Base-by-base conservation (phyloP, 352 stramenopile species). In the Phytophthora syringae region DNA sequence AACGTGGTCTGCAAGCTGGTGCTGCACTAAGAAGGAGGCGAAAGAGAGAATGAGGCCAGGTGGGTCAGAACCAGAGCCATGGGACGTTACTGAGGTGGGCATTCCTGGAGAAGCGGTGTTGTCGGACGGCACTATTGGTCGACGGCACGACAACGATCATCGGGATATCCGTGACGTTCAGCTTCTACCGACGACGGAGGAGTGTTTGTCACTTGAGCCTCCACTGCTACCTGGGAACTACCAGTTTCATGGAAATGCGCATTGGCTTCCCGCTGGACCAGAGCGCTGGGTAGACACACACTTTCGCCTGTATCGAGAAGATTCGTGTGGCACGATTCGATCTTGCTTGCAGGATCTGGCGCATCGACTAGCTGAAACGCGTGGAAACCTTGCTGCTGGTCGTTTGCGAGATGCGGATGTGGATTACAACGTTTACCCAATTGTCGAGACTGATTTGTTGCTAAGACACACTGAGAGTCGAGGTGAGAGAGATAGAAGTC, bases 271-370 rank as follows among this genome's bases (percentile, higher is more conserved):
- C 1, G 64, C 72, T 16, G 70, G 72, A 51, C 72, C 72, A 18
- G 72, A 79, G 16, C 71, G 72, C 10, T 80, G 70, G 72, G 55
- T 83, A 7, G 75, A 83, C 40, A 80, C 72, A 4, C 75, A 83
- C 43, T 83, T 83, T 59, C 72, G 75, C 20, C 52, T 83, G 13
- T 79, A 77, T 55, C 64, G 72, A 30, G 75, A 83, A 64, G 75
- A 83, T 34, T 67, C 80, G 39, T 79, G 64, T 36, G 37, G 60
- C 5, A 77, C 60, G 1, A 67, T 79, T 51, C 72, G 75, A 6
- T 62, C 63, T 25, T 74, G 59, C n/a, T 47, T 83, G 9, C 75
- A 79, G 24, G 64, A 80, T 45, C 54, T 83, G 24, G 30, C 56
- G 25, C 39, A 66, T 20, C 64, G 66, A 28, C 56, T 83, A 0